Conservation (phyloP, 2,329 filamentous ascomycete species). For the Dendryphion nanum region DNA sequence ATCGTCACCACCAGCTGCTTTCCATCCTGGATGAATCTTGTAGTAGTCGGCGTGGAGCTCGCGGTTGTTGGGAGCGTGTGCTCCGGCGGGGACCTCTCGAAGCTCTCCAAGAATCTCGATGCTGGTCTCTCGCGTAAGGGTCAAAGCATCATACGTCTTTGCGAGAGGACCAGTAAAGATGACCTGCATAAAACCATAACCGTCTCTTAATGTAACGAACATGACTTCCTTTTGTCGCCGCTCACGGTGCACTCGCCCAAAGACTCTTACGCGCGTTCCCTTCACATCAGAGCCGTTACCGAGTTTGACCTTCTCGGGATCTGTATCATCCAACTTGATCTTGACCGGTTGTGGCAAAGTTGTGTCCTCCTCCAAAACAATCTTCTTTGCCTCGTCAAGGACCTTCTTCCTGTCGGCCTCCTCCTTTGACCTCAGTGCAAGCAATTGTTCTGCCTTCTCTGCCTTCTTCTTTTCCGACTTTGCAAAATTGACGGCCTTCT, state of each 20-base stretch:
- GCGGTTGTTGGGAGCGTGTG: constrained; percentile 77
- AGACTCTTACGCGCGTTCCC: constrained; percentile 75
- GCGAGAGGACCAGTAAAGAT: constrained; percentile 77
- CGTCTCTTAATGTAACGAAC: constrained; percentile 83
- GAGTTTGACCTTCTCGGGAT: constrained; percentile 56
- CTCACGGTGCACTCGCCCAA: constrained; percentile 79
- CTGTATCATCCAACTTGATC: constrained; percentile 73
- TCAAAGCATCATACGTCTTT: constrained; percentile 88
- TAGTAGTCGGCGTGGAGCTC: constrained; percentile 92
- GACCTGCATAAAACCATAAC: constrained; percentile 82
- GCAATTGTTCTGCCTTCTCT: constrained; percentile 71
- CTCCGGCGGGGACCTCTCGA: constrained; percentile 73
- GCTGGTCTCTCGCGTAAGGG: constrained; percentile 82
- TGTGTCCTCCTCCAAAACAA: constrained; percentile 67
- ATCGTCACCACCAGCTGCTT: constrained; percentile 82
- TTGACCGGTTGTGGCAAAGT: constrained; percentile 71
- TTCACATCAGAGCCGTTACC: constrained; percentile 53
- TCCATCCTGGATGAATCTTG: constrained; percentile 64
- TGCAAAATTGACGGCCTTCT: constrained; percentile 75
- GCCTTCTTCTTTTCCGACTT: constrained; percentile 82
- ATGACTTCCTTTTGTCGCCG: constrained; percentile 80
- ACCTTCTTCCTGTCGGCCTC: constrained; percentile 68
- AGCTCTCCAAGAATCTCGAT: constrained; percentile 83
- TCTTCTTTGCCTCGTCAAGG: constrained; percentile 79
- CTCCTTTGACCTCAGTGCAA: constrained; percentile 70